These are phyloP conservation scores for Podospora didyma DNA, from an alignment of 495 filamentous ascomycete genomes.

Conservation along the genomic window DNA sequence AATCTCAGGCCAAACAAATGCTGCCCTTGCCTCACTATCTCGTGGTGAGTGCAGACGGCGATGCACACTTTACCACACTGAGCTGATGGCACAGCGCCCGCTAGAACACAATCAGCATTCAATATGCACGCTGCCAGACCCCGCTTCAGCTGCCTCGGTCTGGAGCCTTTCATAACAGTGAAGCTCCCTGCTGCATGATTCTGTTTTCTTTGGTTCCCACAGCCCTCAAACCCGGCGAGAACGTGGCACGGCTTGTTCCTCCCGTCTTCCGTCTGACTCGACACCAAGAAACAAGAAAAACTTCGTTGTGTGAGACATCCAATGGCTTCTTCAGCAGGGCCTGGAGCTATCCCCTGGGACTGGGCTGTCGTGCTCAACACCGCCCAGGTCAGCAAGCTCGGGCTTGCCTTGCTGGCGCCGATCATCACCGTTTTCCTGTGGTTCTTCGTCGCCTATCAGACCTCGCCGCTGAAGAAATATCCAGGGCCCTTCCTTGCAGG, in stretches of 20 bases:
- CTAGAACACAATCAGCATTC: neutral
- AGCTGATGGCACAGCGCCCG: neutral
- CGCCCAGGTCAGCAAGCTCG: slow-evolving; percentile 9
- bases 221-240: neutral
- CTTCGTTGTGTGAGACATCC: neutral
- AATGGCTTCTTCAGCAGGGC: neutral
- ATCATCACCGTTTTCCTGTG: slow-evolving; percentile 15
- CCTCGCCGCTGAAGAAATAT: slow-evolving; percentile 26
- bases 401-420: slow-evolving; percentile 3
- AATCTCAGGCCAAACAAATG: no score
- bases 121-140: neutral
- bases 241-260: neutral
- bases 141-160: neutral
- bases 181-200: neutral
- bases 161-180: neutral
- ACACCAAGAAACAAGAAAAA: neutral
- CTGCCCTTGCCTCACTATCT: no score
- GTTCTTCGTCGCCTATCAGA: slow-evolving; percentile 22
- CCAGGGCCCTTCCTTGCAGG: slow-evolving; percentile 30
- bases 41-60: no score
- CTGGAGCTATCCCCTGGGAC: neutral
- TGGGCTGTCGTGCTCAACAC: neutral
- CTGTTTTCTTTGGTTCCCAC: neutral
- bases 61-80: neutral
- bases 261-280: neutral